phyloP scores from a whole-genome alignment of 495 filamentous ascomycete species.

The Entonaema liquescens region DNA sequence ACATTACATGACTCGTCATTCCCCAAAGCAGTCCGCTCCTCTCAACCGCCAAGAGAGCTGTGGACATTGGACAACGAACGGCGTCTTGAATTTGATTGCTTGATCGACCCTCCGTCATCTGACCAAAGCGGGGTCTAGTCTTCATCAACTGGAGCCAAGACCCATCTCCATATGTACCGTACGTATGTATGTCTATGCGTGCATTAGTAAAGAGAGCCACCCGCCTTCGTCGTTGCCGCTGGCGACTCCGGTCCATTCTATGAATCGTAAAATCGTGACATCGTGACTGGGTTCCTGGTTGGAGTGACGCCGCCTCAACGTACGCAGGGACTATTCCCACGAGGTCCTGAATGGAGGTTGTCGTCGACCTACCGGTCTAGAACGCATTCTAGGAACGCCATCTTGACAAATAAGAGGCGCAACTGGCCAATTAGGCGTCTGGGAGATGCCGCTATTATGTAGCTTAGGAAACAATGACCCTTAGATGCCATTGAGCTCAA shows the following conservation, averaged over 20 bases:
- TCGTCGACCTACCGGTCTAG: constrained; percentile 19
- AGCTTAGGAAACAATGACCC: constrained; percentile 11
- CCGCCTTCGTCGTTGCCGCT: constrained; percentile 29
- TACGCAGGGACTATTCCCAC: constrained; percentile 13
- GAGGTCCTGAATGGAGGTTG: neutral
- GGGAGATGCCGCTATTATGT: constrained; percentile 12
- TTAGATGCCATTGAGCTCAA: constrained; percentile 24
- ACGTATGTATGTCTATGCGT: neutral
- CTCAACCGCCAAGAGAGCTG: neutral
- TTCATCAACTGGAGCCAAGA: constrained; percentile 40
- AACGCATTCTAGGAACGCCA: constrained; percentile 16
- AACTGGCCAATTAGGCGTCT: constrained; percentile 17
- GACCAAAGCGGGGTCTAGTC: constrained; percentile 41
- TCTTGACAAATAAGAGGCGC: constrained; percentile 14
- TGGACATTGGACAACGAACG: neutral
- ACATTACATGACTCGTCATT: constrained; percentile 32
- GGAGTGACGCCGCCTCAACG: constrained; percentile 13
- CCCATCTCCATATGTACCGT: constrained; percentile 27
- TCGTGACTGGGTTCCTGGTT: constrained; percentile 28
- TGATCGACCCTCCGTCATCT: constrained; percentile 42
- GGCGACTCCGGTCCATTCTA: constrained; percentile 12
- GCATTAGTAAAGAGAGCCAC: neutral
- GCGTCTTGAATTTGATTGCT: constrained; percentile 12
- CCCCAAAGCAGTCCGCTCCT: neutral
- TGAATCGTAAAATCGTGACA: constrained; percentile 26